Evolutionary conservation across 768 basidiomycete genomes (phyloP).

Genomic region (Boletus insuetus): DNA sequence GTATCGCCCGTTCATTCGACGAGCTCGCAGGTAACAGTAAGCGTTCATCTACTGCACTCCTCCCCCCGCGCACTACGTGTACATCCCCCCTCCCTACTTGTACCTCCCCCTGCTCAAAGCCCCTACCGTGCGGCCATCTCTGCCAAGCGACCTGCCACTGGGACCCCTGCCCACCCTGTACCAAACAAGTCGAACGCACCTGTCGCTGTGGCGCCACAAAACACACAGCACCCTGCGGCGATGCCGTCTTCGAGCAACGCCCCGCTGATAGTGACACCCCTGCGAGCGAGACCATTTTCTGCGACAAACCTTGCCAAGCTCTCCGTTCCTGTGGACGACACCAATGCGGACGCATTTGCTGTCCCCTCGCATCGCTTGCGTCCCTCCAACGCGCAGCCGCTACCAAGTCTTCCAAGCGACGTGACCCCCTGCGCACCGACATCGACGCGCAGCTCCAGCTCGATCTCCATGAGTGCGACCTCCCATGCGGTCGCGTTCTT

Average conservation of each 20-base stretch:
- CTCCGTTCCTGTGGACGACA: conserved; percentile 85
- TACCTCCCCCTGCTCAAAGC: conserved; percentile 59
- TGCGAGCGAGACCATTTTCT: conserved; percentile 67
- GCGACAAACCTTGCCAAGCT: conserved; percentile 76
- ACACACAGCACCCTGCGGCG: conserved; percentile 46
- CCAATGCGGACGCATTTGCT: conserved; percentile 81
- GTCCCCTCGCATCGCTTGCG: conserved; percentile 75
- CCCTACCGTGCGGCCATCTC: conserved; percentile 68
- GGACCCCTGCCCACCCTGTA: conserved; percentile 80
- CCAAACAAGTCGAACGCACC: conserved; percentile 61
- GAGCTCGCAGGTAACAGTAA: conserved; percentile 10
- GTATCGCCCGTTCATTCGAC: conserved; percentile 37
- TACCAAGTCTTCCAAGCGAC: conserved; percentile 48
- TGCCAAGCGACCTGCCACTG: conserved; percentile 73
- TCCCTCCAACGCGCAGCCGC: conserved; percentile 52
- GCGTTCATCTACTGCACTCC: conserved; percentile 2
- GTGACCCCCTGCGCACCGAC: conserved; percentile 24
- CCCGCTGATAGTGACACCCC: conserved; percentile 23
- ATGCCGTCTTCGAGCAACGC: conserved; percentile 11
- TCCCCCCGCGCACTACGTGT: conserved; percentile 53
- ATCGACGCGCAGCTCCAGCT: conserved; percentile 29
- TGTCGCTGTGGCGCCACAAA: conserved; percentile 85
- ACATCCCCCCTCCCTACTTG: conserved; percentile 83
- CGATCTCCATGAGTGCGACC: conserved; percentile 81
- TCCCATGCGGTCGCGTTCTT: conserved; percentile 72